Conservation (phyloP, 768 basidiomycete genomes). For the Calocybe indica region DNA sequence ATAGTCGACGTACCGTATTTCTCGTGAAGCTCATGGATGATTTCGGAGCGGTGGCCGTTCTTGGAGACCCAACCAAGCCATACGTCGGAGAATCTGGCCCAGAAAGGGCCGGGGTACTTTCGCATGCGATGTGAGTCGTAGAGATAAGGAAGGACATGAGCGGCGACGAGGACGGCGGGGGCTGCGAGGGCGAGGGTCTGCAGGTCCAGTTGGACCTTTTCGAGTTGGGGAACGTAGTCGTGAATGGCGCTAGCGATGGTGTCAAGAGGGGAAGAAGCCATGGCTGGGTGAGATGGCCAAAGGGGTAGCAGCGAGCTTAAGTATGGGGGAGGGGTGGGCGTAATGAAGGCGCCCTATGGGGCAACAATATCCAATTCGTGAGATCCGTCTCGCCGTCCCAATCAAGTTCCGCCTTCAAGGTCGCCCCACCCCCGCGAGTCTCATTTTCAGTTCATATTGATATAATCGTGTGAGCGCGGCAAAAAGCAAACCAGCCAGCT, state of each 20-base stretch:
- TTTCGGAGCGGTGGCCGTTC: constrained; percentile 69
- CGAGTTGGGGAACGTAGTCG: neutral
- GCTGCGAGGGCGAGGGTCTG: constrained; percentile 19
- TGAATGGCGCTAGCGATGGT: constrained; percentile 10
- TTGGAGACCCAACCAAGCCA: constrained; percentile 68
- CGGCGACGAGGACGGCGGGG: constrained; percentile 23
- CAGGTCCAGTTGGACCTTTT: constrained; percentile 11
- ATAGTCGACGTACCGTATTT: constrained; percentile 52
- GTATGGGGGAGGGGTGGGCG: no score
- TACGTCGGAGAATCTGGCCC: constrained; percentile 65
- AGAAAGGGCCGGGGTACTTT: constrained; percentile 57
- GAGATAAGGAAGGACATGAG: constrained; percentile 45
- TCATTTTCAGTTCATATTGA: no score
- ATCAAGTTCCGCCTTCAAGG: no score
- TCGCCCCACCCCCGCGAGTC: neutral
- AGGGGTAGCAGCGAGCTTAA: no score
- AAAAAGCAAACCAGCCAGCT: neutral
- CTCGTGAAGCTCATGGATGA: constrained; percentile 66
- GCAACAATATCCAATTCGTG: no score
- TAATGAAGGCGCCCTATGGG: no score
- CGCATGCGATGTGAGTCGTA: constrained; percentile 56
- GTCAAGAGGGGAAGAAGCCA: constrained; percentile 15
- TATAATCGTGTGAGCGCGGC: neutral
- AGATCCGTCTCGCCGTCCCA: no score
- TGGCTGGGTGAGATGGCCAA: no score